Evolutionary conservation across 2,329 filamentous ascomycete species (phyloP), one percentile per base, ranked within the genome.

Genomic region (Cadophora gregata): DNA sequence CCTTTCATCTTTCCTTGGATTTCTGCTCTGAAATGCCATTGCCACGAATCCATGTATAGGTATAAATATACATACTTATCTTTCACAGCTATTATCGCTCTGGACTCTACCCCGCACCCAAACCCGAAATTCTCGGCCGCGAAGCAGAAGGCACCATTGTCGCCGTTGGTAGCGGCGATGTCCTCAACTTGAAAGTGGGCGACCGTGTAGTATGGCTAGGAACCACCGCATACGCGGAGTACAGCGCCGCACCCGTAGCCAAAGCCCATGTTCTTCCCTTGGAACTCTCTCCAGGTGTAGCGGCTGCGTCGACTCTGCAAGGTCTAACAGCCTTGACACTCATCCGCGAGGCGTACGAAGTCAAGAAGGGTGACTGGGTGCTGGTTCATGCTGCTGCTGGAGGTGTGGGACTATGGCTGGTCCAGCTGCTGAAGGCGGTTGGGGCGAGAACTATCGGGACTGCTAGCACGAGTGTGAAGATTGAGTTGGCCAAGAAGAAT

Each of bases 361-460:
- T 95, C 7, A 83, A 93, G 77, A 84, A 87, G 71, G 92, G 90
- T 0, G 92, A 96, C 72, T 96, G 91, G 88, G 84, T 93, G 0
- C 86, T 97, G 2, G 88, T 97, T 19, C 93, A 96, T 73, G 93
- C 93, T 0, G 93, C 93, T 0, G 93, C 93, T 0, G 93, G 93
- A 19, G 93, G 93, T 19, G 92, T 93, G 0, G 92, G 92, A 0
- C 81, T 90, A 51, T 86, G 92, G 79, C 84, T 97, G 31, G 88
- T 88, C 47, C 93, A 96, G 82, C 80, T 97, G 71, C 81, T 97
- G 48, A 86, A 85, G 71, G 82, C 85, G 0, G 82, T 93, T 1
- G 93, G 93, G 0, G 93, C 92, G 14, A 87, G 86, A 72, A 88
- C 90, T 25, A 96, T 97, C 74, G 93, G 89, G 1, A 95, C 93